Conservation (phyloP, 2,329 filamentous ascomycete genomes). For the Phialocephala sp. region DNA sequence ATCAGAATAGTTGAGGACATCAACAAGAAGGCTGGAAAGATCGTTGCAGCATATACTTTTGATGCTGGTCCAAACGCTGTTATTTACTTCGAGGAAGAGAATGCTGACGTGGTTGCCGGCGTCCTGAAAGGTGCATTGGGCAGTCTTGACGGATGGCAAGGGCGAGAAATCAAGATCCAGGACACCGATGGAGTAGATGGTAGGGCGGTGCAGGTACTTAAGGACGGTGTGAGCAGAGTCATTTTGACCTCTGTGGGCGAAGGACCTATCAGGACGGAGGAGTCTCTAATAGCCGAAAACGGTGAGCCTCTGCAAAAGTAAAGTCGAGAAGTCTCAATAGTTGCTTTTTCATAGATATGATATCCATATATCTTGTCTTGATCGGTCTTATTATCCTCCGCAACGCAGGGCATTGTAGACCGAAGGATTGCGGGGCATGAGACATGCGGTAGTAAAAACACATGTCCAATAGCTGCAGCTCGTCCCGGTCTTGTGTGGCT, state of each 20-base stretch:
- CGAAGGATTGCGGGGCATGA: background rate
- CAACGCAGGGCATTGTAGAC: background rate
- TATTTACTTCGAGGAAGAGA: constrained; percentile 88
- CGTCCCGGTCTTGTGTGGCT: background rate
- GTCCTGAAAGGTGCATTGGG: constrained; percentile 73
- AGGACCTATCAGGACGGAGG: constrained; percentile 80
- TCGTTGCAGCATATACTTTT: constrained; percentile 92
- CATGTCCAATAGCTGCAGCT: background rate
- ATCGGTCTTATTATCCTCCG: background rate
- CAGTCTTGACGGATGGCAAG: constrained; percentile 74
- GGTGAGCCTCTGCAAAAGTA: constrained; percentile 50
- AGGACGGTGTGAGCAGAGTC: constrained; percentile 82
- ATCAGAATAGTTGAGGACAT: constrained; percentile 89
- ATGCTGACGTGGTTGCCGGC: constrained; percentile 75
- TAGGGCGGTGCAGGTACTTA: constrained; percentile 67
- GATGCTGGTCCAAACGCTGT: constrained; percentile 97
- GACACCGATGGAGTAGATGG: constrained; percentile 66
- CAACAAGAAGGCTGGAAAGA: constrained; percentile 79
- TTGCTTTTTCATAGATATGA: constrained; percentile 13
- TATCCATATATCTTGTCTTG: constrained; percentile 13
- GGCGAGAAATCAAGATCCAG: constrained; percentile 54
- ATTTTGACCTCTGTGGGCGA: constrained; percentile 93
- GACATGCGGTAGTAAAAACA: background rate
- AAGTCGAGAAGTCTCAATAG: constrained; percentile 12
- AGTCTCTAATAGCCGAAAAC: constrained; percentile 74